Evolutionary conservation across 129 eudicot species (phyloP).

Genomic region (Helianthus tuberosus): DNA sequence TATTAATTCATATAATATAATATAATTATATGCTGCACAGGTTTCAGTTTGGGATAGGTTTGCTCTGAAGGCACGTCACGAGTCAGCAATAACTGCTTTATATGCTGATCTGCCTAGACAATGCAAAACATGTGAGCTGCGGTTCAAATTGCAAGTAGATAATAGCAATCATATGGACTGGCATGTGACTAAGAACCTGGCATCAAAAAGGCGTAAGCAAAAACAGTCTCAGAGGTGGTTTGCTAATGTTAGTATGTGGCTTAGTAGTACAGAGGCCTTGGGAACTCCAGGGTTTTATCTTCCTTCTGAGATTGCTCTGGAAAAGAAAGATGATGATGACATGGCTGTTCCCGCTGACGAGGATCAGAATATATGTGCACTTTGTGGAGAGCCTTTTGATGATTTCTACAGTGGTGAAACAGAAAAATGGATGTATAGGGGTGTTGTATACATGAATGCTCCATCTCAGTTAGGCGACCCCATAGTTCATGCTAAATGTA

Average conservation of each 20-base stretch:
- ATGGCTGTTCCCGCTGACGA: slow-evolving; percentile 96
- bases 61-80: slow-evolving; percentile 75
- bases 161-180: slow-evolving; percentile 98
- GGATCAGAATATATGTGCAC: slow-evolving; percentile 77
- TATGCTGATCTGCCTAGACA: slow-evolving; percentile 87
- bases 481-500: slow-evolving; percentile 88
- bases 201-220: slow-evolving; percentile 72
- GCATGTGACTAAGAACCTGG: slow-evolving; percentile 92
- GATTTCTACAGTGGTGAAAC: slow-evolving; percentile 90
- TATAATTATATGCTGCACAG: slow-evolving; percentile 41
- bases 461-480: slow-evolving; percentile 64
- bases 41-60: slow-evolving; percentile 79
- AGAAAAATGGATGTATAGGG: slow-evolving; percentile 97
- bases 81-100: slow-evolving; percentile 65
- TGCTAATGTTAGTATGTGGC: slow-evolving; percentile 80
- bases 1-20: too few relatives aligned
- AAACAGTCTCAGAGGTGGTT: slow-evolving; percentile 94
- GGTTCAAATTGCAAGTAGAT: slow-evolving; percentile 85
- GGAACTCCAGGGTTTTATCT: slow-evolving; percentile 76
- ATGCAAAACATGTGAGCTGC: slow-evolving; percentile 89
- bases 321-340: slow-evolving; percentile 71
- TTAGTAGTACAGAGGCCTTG: slow-evolving; percentile 75
- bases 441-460: slow-evolving; percentile 90
- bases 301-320: slow-evolving; percentile 57
- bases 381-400: slow-evolving; percentile 93